phyloP scores from a whole-genome alignment of 345 rosid genomes.

The Trapa incisa region DNA sequence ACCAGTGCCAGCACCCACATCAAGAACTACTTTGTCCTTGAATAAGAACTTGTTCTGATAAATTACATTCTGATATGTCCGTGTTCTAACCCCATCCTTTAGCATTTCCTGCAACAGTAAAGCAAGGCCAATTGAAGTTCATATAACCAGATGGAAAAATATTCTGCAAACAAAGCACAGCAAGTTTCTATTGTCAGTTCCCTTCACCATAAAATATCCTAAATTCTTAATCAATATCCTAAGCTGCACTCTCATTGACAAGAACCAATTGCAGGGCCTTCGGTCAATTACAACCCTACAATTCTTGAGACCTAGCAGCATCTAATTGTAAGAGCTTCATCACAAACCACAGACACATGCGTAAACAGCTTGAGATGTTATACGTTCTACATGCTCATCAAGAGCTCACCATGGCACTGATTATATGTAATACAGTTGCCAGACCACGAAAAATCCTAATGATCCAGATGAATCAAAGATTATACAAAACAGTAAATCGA shows the following conservation, averaged over 20 bases:
- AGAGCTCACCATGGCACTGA: not conserved
- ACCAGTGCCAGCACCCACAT: conserved; percentile 99
- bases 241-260: too few species aligned
- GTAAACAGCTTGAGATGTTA: not conserved
- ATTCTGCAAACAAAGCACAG: not conserved
- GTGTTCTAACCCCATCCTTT: conserved; percentile 88
- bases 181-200: not conserved
- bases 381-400: not conserved
- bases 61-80: conserved; percentile 91
- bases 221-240: not conserved
- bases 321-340: not conserved
- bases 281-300: not conserved
- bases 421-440: not conserved
- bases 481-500: not conserved
- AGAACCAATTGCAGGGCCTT: not conserved
- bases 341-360: not conserved
- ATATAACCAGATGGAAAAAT: not conserved
- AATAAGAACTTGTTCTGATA: conserved; percentile 83
- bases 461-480: not conserved
- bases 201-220: not conserved
- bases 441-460: not conserved
- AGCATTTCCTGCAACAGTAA: conserved; percentile 76
- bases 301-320: not conserved
- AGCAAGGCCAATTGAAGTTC: not conserved
- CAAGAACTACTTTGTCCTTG: conserved; percentile 83